Evolutionary conservation across 352 stramenopile genomes (phyloP).

Genomic region (Globisporangium spinosum): DNA sequence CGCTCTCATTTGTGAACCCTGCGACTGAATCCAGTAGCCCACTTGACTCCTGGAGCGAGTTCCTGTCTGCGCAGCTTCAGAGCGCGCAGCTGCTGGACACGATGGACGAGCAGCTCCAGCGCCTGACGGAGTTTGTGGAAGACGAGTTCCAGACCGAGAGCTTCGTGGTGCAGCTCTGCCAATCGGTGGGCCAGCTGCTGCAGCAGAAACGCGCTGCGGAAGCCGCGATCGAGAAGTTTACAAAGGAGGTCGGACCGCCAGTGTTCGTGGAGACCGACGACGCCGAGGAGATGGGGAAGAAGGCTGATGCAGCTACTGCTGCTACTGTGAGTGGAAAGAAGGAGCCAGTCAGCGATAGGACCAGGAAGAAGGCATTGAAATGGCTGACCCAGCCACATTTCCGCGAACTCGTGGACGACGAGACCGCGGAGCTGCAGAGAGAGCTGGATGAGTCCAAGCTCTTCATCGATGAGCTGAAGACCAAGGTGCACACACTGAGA

Average conservation of each 20-base stretch:
- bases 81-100: slow-evolving; percentile 1
- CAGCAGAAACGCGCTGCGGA: slow-evolving; percentile 9
- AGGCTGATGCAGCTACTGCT: no score
- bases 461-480: slow-evolving; percentile 15
- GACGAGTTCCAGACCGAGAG: slow-evolving; percentile 2
- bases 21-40: not conserved
- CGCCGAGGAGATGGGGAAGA: not conserved
- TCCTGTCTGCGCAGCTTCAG: not conserved
- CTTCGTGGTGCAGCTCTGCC: not conserved
- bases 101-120: slow-evolving; percentile 4
- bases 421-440: slow-evolving; percentile 11
- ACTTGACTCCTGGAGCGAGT: not conserved
- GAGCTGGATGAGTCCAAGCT: slow-evolving; percentile 19
- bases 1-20: not conserved
- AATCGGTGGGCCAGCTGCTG: not conserved
- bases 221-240: slow-evolving; percentile 6
- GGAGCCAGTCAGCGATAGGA: not conserved
- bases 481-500: slow-evolving; percentile 21
- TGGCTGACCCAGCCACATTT: slow-evolving; percentile 6
- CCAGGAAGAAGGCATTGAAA: not conserved
- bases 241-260: slow-evolving; percentile 2
- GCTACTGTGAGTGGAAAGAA: not conserved
- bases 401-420: slow-evolving; percentile 3
- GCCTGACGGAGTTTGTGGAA: not conserved
- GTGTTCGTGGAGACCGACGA: not conserved